Evolutionary conservation across 1,139 yeast species (phyloP).

Genomic region (Taphrina deformans): DNA sequence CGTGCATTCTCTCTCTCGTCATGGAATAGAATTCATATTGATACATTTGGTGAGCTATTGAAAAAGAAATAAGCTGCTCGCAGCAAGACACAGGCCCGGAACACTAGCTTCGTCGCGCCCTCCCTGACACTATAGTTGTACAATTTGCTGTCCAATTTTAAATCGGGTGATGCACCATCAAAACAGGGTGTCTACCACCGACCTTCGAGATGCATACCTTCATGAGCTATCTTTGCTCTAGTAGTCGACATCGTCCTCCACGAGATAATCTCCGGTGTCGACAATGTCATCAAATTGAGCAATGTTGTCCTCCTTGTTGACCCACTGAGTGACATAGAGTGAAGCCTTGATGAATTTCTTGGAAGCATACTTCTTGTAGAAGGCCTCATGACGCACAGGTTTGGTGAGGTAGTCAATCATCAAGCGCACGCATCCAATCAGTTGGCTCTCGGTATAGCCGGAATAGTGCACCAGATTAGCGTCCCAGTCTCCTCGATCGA

Average conservation of each 20-base stretch:
- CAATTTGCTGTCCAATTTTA: neutral
- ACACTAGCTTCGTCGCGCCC: neutral
- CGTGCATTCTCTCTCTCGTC: no score
- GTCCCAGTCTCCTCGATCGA: conserved; percentile 63
- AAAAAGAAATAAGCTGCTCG: neutral
- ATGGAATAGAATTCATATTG: neutral
- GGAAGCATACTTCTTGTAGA: conserved; percentile 89
- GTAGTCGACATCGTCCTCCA: conserved; percentile 22
- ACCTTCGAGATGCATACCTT: neutral
- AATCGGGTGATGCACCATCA: neutral
- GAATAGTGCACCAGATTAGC: conserved; percentile 84
- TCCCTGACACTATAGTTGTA: neutral
- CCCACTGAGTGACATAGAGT: conserved; percentile 37
- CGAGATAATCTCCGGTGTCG: conserved; percentile 11
- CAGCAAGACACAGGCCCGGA: neutral
- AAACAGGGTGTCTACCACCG: neutral
- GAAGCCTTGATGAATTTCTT: conserved; percentile 78
- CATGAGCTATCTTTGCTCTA: neutral
- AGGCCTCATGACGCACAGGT: conserved; percentile 90
- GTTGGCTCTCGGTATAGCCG: conserved; percentile 75
- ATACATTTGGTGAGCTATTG: conserved; percentile 3
- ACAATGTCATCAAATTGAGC: conserved; percentile 13
- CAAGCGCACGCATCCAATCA: conserved; percentile 69
- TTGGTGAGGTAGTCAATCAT: conserved; percentile 72
- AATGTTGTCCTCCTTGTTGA: conserved; percentile 22